A percentile compares a stretch with the other conserved stretches of the same genome.
Evolutionary conservation across 495 filamentous ascomycete species (phyloP).

Genomic region (Penicillium daleae): DNA sequence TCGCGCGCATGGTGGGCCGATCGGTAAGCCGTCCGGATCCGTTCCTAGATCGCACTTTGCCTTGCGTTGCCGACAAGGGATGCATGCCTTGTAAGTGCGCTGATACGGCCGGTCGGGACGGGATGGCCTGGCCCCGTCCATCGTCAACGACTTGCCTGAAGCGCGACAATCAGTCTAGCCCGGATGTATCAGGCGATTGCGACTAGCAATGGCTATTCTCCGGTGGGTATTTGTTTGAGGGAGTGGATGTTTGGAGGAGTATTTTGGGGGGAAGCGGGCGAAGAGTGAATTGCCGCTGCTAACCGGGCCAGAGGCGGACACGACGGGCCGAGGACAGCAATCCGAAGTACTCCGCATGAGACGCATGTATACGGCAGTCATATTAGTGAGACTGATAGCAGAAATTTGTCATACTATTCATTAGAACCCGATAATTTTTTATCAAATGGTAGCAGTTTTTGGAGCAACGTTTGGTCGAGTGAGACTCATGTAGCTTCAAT

Average conservation of each 20-base stretch:
- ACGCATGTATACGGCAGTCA: neutral
- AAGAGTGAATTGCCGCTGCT: slow-evolving; percentile 4
- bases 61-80: slow-evolving; percentile 53
- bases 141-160: slow-evolving; percentile 25
- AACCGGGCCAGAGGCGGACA: neutral
- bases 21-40: slow-evolving; percentile 76
- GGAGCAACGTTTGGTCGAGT: no score
- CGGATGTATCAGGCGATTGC: slow-evolving; percentile 28
- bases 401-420: neutral
- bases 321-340: neutral
- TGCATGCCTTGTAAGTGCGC: slow-evolving; percentile 55
- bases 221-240: slow-evolving; percentile 7
- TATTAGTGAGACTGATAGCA: neutral
- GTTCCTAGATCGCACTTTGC: slow-evolving; percentile 51
- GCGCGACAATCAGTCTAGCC: neutral
- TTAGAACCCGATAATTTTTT: neutral
- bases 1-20: slow-evolving; percentile 89
- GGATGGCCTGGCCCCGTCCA: slow-evolving; percentile 45
- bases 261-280: neutral
- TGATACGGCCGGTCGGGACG: slow-evolving; percentile 47
- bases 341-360: neutral
- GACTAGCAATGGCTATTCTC: slow-evolving; percentile 13
- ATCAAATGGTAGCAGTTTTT: neutral
- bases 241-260: slow-evolving; percentile 16
- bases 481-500: no score